These are phyloP conservation scores for Craspedostauros australis DNA, from an alignment of 108 stramenopile species.

Conservation along the genomic window DNA sequence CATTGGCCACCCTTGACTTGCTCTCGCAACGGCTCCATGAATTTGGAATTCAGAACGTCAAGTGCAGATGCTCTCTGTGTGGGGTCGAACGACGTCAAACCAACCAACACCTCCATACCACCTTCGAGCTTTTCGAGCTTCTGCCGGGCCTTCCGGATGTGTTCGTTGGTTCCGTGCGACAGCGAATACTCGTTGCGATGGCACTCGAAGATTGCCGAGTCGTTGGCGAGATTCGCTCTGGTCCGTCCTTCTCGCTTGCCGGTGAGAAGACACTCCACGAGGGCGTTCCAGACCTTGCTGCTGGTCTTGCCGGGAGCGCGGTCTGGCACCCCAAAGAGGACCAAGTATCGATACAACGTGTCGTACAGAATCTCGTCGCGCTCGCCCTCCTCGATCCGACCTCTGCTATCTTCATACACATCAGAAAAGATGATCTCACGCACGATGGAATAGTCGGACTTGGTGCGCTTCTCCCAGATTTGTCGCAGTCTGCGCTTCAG, in stretches of 20 bases:
- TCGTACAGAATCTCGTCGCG: constrained; percentile 82
- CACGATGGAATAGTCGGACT: constrained; percentile 47
- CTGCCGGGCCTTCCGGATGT: constrained; percentile 55
- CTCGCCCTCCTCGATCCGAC: constrained; percentile 59
- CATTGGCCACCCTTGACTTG: constrained; percentile 11
- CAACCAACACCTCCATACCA: constrained; percentile 71
- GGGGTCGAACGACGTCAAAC: constrained; percentile 68
- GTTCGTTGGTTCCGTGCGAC: constrained; percentile 46
- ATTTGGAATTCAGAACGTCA: constrained; percentile 71
- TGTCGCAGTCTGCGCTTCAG: constrained; percentile 53
- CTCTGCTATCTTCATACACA: constrained; percentile 70
- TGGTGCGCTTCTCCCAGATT: constrained; percentile 74
- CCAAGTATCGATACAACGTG: constrained; percentile 90
- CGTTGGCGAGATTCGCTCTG: constrained; percentile 25
- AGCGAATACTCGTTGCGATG: constrained; percentile 61
- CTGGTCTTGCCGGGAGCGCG: constrained; percentile 9
- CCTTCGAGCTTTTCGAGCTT: constrained; percentile 60
- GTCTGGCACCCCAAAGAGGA: constrained; percentile 86
- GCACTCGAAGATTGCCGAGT: constrained; percentile 32
- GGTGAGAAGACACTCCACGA: constrained; percentile 26
- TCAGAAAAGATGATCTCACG: constrained; percentile 61
- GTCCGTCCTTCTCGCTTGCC: constrained; percentile 4
- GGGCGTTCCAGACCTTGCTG: constrained; percentile 69
- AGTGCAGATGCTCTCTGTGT: constrained; percentile 49
- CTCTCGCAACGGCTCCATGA: constrained; percentile 67